These are phyloP conservation scores for Juglanconis juglandina DNA, from an alignment of 2,329 filamentous ascomycete species.

Conservation along the genomic window DNA sequence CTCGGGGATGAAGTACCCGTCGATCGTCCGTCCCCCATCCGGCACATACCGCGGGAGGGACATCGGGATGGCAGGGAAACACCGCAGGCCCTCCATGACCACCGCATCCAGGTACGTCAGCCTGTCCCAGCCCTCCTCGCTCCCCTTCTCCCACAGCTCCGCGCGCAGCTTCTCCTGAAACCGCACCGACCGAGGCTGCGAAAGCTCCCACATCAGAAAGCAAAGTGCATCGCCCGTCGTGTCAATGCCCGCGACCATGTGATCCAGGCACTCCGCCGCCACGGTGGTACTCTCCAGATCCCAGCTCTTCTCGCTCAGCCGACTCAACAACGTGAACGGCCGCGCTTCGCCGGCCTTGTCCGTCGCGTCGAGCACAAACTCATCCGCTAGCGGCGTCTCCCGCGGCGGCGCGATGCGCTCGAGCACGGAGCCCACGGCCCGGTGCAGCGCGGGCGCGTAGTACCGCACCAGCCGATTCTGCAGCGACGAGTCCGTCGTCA, in stretches of 20 bases:
- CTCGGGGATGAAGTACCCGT: slow-evolving; percentile 51
- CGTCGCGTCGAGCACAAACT: slow-evolving; percentile 54
- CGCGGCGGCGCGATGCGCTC: slow-evolving; percentile 51
- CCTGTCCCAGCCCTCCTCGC: slow-evolving; percentile 38
- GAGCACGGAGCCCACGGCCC: slow-evolving; percentile 43
- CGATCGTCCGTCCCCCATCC: slow-evolving; percentile 49
- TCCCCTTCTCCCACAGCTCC: slow-evolving; percentile 40
- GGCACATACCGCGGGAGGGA: slow-evolving; percentile 61
- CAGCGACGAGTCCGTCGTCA: slow-evolving; percentile 65
- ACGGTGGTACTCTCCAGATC: slow-evolving; percentile 51
- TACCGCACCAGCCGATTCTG: slow-evolving; percentile 60
- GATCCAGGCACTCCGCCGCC: slow-evolving; percentile 67
- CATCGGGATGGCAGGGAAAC: slow-evolving; percentile 64
- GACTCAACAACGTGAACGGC: slow-evolving; percentile 55
- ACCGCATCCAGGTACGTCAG: slow-evolving; percentile 61
- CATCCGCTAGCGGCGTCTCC: slow-evolving; percentile 55
- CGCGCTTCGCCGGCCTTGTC: slow-evolving; percentile 41
- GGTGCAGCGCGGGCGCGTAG: slow-evolving; percentile 52
- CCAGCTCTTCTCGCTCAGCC: slow-evolving; percentile 51
- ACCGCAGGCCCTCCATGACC: slow-evolving; percentile 59
- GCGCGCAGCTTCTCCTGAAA: slow-evolving; percentile 51
- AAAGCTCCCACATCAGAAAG: slow-evolving; percentile 70
- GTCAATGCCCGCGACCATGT: slow-evolving; percentile 70
- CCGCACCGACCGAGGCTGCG: slow-evolving; percentile 50
- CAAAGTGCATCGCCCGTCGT: slow-evolving; percentile 68